Conservation (phyloP, 805 yeast species). For the Myxozyma geophila region DNA sequence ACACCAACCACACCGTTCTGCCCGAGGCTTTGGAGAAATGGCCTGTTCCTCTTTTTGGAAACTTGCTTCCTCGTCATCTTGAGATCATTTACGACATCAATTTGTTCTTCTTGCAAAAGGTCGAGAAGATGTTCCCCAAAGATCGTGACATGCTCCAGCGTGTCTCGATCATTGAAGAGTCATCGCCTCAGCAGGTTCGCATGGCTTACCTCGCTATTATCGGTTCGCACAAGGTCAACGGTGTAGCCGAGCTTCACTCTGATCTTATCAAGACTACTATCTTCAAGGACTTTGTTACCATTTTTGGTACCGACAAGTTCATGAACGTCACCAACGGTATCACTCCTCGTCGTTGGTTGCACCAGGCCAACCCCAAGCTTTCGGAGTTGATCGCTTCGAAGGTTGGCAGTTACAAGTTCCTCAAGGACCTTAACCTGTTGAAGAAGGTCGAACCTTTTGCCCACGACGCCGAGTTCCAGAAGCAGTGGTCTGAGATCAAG, state of each 20-base stretch:
- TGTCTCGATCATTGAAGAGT: slow-evolving; percentile 86
- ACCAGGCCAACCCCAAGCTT: slow-evolving; percentile 86
- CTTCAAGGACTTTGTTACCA: slow-evolving; percentile 83
- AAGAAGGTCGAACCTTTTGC: slow-evolving; percentile 68
- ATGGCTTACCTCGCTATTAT: slow-evolving; percentile 92
- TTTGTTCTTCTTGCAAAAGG: slow-evolving; percentile 73
- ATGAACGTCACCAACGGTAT: slow-evolving; percentile 93
- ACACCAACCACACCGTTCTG: slow-evolving; percentile 95
- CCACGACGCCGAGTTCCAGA: slow-evolving; percentile 70
- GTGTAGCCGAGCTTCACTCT: slow-evolving; percentile 94
- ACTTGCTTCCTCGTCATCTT: slow-evolving; percentile 84
- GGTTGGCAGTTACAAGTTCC: slow-evolving; percentile 69
- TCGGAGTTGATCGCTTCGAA: slow-evolving; percentile 73
- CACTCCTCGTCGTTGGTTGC: slow-evolving; percentile 95
- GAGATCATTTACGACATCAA: slow-evolving; percentile 89
- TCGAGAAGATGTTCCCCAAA: slow-evolving; percentile 74
- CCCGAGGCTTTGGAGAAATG: slow-evolving; percentile 94
- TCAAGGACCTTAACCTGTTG: slow-evolving; percentile 69
- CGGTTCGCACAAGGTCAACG: slow-evolving; percentile 92
- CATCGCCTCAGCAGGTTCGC: slow-evolving; percentile 77
- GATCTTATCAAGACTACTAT: slow-evolving; percentile 87
- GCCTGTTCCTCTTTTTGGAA: slow-evolving; percentile 83
- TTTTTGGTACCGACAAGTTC: slow-evolving; percentile 81
- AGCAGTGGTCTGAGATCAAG: slow-evolving; percentile 74
- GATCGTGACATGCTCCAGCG: slow-evolving; percentile 66